Evolutionary conservation across 768 basidiomycete species (phyloP), one percentile per base, ranked within the genome.

Genomic region (Trametes sanguinea): DNA sequence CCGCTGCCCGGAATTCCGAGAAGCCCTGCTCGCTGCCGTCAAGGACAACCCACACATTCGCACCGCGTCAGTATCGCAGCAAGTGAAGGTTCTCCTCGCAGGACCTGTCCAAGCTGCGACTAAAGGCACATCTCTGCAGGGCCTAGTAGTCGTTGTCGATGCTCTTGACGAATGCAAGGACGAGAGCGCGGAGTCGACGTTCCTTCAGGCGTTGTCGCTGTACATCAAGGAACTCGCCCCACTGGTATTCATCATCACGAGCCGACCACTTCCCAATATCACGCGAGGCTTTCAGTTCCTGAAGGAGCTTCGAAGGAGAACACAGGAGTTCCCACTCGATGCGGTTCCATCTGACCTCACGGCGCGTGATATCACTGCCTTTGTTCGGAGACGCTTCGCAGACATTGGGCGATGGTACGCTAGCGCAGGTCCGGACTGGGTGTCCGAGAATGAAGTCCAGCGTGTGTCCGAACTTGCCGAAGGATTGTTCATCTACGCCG

Each of bases 401-500:
- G 37, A 17, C 16, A 50, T 54, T 17, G 29, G 40, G 33, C 10
- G 37, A 16, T 11, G 22, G 11, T 51, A 27, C 53, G n/a, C 13
- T 17, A 4, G 45, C 14, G 35, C 6, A 22, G 22, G 22, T 29
- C 42, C 30, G 2, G 16, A n/a, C 17, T 64, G 22, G 63, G 63
- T 59, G 58, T 22, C 11, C 52, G 2, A 14, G 17, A 40, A 32
- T 27, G 2, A 37, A 60, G 8, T 64, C 8, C 27, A 42, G 3
- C n/a, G 27, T 6, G 33, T 64, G 8, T 29, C 39, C 8, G 29
- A 51, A 2, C 16, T 51, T 5, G 47, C 58, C 1, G 46, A 30
- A 7, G 66, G 62, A 1, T 35, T 70, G 9, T 71, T 71, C 42
- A 67, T 69, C n/a, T 69, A 60, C 22, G 70, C 70, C 1, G 51